Percentiles rank a stretch among this genome's conserved stretches.
Evolutionary conservation across 225 moss, liverwort and hornwort genomes (phyloP).

Genomic region (Neckera pumila): DNA sequence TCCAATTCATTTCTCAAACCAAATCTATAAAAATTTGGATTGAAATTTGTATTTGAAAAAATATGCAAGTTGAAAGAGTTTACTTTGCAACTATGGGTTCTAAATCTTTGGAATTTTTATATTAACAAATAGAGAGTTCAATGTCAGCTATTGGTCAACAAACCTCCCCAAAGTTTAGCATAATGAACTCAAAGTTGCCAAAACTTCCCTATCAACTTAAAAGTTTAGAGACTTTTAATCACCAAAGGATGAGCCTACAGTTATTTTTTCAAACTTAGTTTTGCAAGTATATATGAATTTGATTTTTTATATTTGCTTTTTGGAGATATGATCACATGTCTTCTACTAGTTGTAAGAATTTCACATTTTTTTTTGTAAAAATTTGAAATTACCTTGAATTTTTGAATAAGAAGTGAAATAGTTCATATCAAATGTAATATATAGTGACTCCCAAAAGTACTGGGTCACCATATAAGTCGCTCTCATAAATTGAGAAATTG

Average conservation of each 20-base stretch:
- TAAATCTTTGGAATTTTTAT: not conserved
- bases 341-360: not conserved
- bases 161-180: too few relatives aligned
- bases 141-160: not conserved
- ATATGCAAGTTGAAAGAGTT: too few relatives aligned
- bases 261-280: not conserved
- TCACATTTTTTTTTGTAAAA: rapidly evolving
- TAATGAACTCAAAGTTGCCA: rapidly evolving
- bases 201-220: not conserved
- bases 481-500: too few relatives aligned
- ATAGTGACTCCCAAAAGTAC: too few relatives aligned
- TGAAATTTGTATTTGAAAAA: too few relatives aligned
- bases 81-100: not conserved
- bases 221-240: not conserved
- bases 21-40: too few relatives aligned
- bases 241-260: not conserved
- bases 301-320: not conserved
- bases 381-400: not conserved
- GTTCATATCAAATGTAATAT: not conserved
- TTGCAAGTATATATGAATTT: not conserved
- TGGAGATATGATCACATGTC: too few relatives aligned
- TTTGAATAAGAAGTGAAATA: not conserved
- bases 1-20: too few relatives aligned
- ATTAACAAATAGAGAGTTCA: rapidly evolving
- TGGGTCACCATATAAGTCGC: too few relatives aligned